These are phyloP conservation scores for Suillus cothurnatus DNA, from an alignment of 768 basidiomycete genomes.

Conservation along the genomic window DNA sequence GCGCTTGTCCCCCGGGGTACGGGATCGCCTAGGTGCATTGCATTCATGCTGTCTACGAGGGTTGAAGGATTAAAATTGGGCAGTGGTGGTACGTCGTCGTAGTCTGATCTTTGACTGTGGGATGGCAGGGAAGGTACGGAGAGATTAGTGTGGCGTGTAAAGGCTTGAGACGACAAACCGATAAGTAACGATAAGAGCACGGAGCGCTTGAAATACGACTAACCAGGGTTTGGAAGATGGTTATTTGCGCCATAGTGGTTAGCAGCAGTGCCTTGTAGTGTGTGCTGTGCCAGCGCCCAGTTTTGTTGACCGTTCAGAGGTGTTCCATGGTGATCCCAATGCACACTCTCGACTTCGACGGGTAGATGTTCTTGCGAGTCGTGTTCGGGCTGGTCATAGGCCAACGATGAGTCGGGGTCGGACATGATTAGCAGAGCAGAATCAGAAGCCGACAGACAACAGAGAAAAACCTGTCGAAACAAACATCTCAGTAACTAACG, in stretches of 20 bases:
- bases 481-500: not conserved
- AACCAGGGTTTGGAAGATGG: conserved; percentile 19
- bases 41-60: conserved; percentile 52
- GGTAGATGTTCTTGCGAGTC: conserved; percentile 14
- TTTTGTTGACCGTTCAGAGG: conserved; percentile 14
- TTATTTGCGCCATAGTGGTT: conserved; percentile 19
- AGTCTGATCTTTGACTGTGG: conserved; percentile 34
- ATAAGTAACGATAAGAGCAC: conserved; percentile 7
- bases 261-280: conserved; percentile 11
- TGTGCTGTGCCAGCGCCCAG: conserved; percentile 8
- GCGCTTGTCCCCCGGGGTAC: conserved; percentile 32
- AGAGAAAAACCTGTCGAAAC: conserved; percentile 4
- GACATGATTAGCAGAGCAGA: conserved; percentile 26
- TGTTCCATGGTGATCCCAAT: not conserved
- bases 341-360: not conserved
- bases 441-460: not conserved
- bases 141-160: conserved; percentile 49
- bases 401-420: conserved; percentile 20
- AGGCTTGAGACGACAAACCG: conserved; percentile 14
- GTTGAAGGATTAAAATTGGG: conserved; percentile 48
- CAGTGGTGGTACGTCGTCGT: conserved; percentile 32
- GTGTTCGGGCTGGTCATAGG: conserved; percentile 29
- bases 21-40: conserved; percentile 53
- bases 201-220: conserved; percentile 13
- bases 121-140: conserved; percentile 50